These are phyloP conservation scores for Firmiana major DNA, from an alignment of 345 rosid genomes.

Conservation along the genomic window DNA sequence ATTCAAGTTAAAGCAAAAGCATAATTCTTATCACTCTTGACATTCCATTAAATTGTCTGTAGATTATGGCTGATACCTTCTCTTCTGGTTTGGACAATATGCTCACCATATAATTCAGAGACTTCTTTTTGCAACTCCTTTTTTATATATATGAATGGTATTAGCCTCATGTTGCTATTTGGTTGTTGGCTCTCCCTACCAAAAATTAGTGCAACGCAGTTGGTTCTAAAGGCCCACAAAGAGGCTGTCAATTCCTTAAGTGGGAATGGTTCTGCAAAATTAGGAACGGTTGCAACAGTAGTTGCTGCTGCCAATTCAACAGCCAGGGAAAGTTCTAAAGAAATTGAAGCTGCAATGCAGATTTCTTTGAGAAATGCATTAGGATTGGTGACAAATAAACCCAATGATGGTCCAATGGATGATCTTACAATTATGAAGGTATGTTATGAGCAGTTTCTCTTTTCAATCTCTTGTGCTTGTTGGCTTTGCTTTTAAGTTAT, in stretches of 20 bases:
- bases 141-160: background rate
- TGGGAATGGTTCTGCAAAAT: constrained; percentile 80
- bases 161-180: background rate
- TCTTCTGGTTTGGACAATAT: background rate
- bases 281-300: constrained; percentile 91
- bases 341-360: constrained; percentile 98
- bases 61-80: background rate
- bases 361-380: constrained; percentile 88
- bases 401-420: constrained; percentile 84
- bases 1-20: background rate
- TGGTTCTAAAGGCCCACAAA: constrained; percentile 91
- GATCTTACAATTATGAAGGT: constrained; percentile 96
- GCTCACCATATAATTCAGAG: background rate
- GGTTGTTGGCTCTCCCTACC: constrained; percentile 15
- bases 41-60: background rate
- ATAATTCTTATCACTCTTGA: background rate
- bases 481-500: background rate
- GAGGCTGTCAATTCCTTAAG: constrained; percentile 95
- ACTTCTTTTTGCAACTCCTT: background rate
- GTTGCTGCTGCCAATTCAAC: constrained; percentile 99
- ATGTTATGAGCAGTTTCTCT: background rate
- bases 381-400: constrained; percentile 53
- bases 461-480: background rate
- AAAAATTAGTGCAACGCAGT: constrained; percentile 69
- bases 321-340: constrained; percentile 88